Evolutionary conservation across 2,329 filamentous ascomycete species (phyloP).

Genomic region (Colletotrichum paranaense): DNA sequence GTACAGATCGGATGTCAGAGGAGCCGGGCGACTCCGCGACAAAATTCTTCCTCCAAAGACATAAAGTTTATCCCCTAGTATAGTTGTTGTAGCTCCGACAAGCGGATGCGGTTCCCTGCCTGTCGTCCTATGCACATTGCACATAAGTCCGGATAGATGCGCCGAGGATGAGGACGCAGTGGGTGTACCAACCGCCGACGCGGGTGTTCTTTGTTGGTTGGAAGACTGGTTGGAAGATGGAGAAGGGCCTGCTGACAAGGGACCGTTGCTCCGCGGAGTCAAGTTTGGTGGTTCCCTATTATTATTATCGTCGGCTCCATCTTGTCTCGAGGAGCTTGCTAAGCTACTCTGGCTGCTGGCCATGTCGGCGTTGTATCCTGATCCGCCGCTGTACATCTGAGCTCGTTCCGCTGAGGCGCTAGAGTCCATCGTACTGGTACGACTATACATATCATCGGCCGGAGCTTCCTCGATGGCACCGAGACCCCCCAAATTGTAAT

Average conservation of each 20-base stretch:
- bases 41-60: conserved; percentile 94
- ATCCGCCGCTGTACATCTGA: conserved; percentile 51
- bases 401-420: conserved; percentile 43
- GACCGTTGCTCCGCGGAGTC: conserved; percentile 64
- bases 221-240: conserved; percentile 61
- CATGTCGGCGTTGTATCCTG: conserved; percentile 49
- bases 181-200: conserved; percentile 53
- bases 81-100: conserved; percentile 94
- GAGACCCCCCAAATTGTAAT: conserved; percentile 42
- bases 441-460: conserved; percentile 53
- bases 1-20: conserved; percentile 90
- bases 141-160: conserved; percentile 75
- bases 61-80: conserved; percentile 94
- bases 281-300: conserved; percentile 51
- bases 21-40: conserved; percentile 81
- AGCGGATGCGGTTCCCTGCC: conserved; percentile 90
- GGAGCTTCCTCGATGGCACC: conserved; percentile 40
- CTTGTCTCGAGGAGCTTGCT: conserved; percentile 44
- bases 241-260: conserved; percentile 67
- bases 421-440: conserved; percentile 63
- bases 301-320: conserved; percentile 56
- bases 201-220: conserved; percentile 52
- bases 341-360: conserved; percentile 42
- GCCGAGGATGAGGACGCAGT: conserved; percentile 60
- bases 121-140: conserved; percentile 84